Base-by-base conservation (phyloP, 768 basidiomycete genomes). In the Trametes coccinea region DNA sequence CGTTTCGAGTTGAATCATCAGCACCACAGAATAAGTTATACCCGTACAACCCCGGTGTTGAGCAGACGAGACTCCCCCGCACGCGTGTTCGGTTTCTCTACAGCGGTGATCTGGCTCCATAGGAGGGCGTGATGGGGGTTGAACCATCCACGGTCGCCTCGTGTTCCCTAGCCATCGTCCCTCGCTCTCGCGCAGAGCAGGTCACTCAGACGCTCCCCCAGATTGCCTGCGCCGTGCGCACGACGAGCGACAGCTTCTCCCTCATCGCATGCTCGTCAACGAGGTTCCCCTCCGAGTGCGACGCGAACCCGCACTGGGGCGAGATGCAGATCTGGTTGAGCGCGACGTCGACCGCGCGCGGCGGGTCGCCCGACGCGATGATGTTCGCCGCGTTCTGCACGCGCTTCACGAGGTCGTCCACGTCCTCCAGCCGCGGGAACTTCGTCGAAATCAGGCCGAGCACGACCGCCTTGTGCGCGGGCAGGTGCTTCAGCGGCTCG, bases 231-330 rank as follows among this genome's bases (percentile, higher is more conserved):
- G 79, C 78, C 16, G 75, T 71, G 22, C 75, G 71, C 37, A 71
- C 70, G 40, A 77, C 73, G 39, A 79, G 70, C 45, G 64, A 5
- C 14, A 78, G 69, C 69, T 78, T 78, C 43, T 66, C 63, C 51
- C 69, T 69, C 67, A 80, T 75, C 52, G 79, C 77, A 3, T 74
- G 71, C 16, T 69, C 67, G 4, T 56, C 61, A 16, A 82, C 72
- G 39, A 67, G 61, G 65, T 82, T 83, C 0, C 81, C 80, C 43
- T 80, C 80, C 2, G 75, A 68, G 60, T 80, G 80, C 5, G 74
- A 76, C 14, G 80, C 80, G 62, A 82, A 82, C 10, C 82, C 82
- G 53, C 82, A 83, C 69, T 83, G 82, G 0, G 81, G 79, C n/a
- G 77, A 78, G 59, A 83, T 74, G 49, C 74, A 72, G 31, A 83